Base-by-base conservation (phyloP, 1,284 basidiomycete species). In the Melampsora americana region DNA sequence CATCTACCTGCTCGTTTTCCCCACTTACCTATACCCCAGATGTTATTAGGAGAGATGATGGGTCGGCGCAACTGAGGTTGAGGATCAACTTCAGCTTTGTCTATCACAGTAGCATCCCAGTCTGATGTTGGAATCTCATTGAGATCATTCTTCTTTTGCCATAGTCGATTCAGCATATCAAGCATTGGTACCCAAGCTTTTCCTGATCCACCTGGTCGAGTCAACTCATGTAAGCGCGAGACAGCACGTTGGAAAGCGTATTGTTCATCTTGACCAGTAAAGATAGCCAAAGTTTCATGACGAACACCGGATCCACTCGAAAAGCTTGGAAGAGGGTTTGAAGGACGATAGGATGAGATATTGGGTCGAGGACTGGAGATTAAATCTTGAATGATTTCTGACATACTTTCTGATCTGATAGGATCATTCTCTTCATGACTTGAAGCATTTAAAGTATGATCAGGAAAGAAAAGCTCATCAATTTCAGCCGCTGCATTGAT, bases 1-100 rank as follows among this genome's bases (percentile, higher is more conserved):
- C 69, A 72, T 26, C 69, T 60, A 72, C 69, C 69, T 3, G 69
- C 69, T n/a, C 69, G 69, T 64, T 72, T 72, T 2, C 69, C 69
- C 69, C 69, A 72, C 39, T 64, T 20, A 9, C 23, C 32, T 32
- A 72, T 72, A 1, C 69, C 69, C 69, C 69, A 72, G 50, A 72
- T 42, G 26, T 72, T 56, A 32, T 48, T 48, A 16, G 61, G 59
- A n/a, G 69, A 72, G 30, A 72, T 53, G 11, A 35, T 48, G 9
- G 69, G 69, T 6, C 26, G 42, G 0, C 42, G 42, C 42, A 16
- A 44, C 0, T 14, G 12, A 30, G 60, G 16, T 70, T 48, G 20
- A 16, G 26, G 66, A 42, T 69, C 32, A 23, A 23, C 28, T 53
- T 23, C 32, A 28, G 35, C 23, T 18, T 11, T n/a, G 4, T 61